A percentile compares a stretch with the other conserved stretches of the same genome.
phyloP scores from a whole-genome alignment of 441 rosid species.

The Brassica hybrid region DNA sequence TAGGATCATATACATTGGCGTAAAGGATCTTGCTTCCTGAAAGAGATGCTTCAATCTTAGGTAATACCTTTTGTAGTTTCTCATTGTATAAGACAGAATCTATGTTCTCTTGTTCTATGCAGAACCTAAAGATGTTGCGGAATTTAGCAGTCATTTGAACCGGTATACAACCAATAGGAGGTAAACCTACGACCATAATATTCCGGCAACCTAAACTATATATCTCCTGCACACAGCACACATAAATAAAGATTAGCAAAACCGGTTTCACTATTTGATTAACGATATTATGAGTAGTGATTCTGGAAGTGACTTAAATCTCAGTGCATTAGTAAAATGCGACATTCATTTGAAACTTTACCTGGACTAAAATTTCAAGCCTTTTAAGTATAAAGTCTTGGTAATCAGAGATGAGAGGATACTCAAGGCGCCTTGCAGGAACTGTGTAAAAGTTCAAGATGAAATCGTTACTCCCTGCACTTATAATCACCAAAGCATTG shows the following conservation, averaged over 20 bases:
- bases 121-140: constrained; percentile 30
- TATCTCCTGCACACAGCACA: constrained; percentile 36
- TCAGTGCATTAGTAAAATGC: not conserved
- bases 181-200: constrained; percentile 51
- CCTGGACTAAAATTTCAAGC: constrained; percentile 45
- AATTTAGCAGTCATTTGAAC: constrained; percentile 48
- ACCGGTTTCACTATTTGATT: not conserved
- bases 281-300: not conserved
- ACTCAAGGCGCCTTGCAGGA: constrained; percentile 50
- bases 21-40: constrained; percentile 47
- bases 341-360: constrained; percentile 19
- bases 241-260: not conserved
- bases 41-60: constrained; percentile 40
- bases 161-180: constrained; percentile 67
- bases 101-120: constrained; percentile 51
- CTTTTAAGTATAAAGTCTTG: constrained; percentile 53
- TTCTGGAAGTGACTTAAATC: not conserved
- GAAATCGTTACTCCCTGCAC: constrained; percentile 64
- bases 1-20: constrained; percentile 46
- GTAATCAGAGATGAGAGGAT: constrained; percentile 35
- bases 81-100: constrained; percentile 56
- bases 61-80: constrained; percentile 52
- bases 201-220: constrained; percentile 51
- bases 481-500: constrained; percentile 48
- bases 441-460: constrained; percentile 48